Base-by-base conservation (phyloP, 148 eudicot species). In the Chenopodium suecicum region DNA sequence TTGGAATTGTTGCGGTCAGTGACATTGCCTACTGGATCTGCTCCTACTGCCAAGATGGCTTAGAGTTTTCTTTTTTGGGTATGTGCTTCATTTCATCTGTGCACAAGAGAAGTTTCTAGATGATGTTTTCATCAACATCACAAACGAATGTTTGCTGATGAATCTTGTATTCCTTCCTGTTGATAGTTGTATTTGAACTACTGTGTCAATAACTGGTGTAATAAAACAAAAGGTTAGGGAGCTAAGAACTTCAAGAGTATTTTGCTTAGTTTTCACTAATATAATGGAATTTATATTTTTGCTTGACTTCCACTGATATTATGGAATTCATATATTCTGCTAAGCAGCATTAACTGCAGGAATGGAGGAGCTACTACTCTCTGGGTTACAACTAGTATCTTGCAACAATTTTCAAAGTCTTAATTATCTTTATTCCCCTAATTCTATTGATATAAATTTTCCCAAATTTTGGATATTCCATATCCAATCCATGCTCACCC, bases 1-100 rank as follows among this genome's bases (percentile, higher is more conserved):
- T 78, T 95, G 88, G 99, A 94, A 86, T 89, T 95, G 84, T 84
- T 91, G 82, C 93, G 94, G 37, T 92, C 99, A 22, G 98, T 95
- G 77, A 94, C 99, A 7, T 68, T 88, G 74, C 92, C 94, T 9
- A 86, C 93, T 75, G 79, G 91, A 77, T 77, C 80, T 88, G 60
- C 79, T 74, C 93, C 93, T 56, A 85, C 85, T 76, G 88, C 91
- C 23, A 92, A 83, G 86, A 76, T 86, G 29, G 94, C 91, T 4
- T 94, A 88, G 86, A 47, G 79, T 72, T 48, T 37, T 13, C 25
- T 62, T 44, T 62, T 41, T 41, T 41, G 44, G 44, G 44, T 41
- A 6, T 41, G 56, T 50, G 34, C 37, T n/a, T 20, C 52, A 56
- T 79, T 56, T 83, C 70, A 19, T 56, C 67, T 62, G 76, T 70